Base-by-base conservation (phyloP, 805 yeast genomes). In the Yamadazyma akitaensis region DNA sequence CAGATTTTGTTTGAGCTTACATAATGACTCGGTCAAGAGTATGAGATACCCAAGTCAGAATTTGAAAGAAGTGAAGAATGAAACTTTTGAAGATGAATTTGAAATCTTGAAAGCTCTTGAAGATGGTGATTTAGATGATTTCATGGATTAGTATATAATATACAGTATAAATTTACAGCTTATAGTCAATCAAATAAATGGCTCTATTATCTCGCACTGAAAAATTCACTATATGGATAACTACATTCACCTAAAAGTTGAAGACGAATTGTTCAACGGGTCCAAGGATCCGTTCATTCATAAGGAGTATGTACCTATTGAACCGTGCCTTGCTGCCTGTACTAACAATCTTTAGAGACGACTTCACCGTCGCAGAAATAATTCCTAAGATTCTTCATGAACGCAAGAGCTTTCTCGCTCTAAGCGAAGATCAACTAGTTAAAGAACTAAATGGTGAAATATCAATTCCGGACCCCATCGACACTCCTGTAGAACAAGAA, bases 21-120 rank as follows among this genome's bases (percentile, higher is more conserved):
- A 92, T 69, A 89, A 90, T 57, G 97, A 92, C 59, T 81, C 88
- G 64, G 95, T 92, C 49, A 87, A 88, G 69, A 89, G 96, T 8
- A 89, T 94, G 97, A 81, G 97, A 59, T 94, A 88, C 67, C 96
- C 97, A 9, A 58, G 62, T 32, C 73, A 70, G 50, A 56, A 57
- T 42, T 34, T 44, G 26, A 53, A 53, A 26, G 72, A 67, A 25
- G 50, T 50, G 18, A 54, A 54, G 41, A 64, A 63, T 48, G 71
- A 70, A 40, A 55, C 60, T 16, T 59, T 62, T 42, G 74, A 68
- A 41, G 75, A 68, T 36, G 75, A 71, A 51, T 60, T 67, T 49
- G 76, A 71, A 36, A 62, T 72, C 51, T 61, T 71, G 56, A 72
- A 67, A 53, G 76, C 76, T 24, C 73, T 75, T 63, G 75, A 79